Percentiles rank a stretch among this genome's conserved stretches.
Conservation (phyloP, 1,284 basidiomycete genomes). For the Apiotrichum laibachii region DNA sequence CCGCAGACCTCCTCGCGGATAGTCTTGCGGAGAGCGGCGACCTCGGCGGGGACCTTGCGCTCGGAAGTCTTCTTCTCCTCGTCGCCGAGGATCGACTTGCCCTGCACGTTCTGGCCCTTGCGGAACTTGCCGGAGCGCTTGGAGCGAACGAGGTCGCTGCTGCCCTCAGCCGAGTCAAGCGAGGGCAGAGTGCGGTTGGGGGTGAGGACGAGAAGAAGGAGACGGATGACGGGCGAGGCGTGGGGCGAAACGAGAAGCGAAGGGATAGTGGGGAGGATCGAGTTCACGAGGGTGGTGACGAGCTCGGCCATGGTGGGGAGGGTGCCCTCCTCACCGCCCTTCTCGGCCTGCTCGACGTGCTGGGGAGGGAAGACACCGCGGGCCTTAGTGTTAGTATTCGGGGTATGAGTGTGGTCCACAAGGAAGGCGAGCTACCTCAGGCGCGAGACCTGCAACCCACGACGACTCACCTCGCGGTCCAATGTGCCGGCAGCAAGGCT, state of each 20-base stretch:
- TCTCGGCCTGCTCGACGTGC: constrained; percentile 51
- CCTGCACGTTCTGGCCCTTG: constrained; percentile 47
- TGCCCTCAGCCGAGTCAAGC: constrained; percentile 43
- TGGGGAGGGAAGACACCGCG: constrained; percentile 62
- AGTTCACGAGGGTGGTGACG: constrained; percentile 23
- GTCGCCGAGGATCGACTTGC: constrained; percentile 48
- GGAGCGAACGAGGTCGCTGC: constrained; percentile 40
- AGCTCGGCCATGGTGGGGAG: constrained; percentile 65
- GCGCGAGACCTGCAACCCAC: too few species aligned
- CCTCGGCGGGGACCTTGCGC: constrained; percentile 34
- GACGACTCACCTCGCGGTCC: constrained; percentile 67
- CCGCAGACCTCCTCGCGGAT: constrained; percentile 60
- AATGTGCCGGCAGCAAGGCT: constrained; percentile 70
- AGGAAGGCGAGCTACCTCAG: background rate
- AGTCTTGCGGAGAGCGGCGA: constrained; percentile 22
- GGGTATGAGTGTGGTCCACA: too few species aligned
- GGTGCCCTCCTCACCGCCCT: constrained; percentile 54
- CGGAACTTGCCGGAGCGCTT: constrained; percentile 49
- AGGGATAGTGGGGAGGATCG: constrained; percentile 57
- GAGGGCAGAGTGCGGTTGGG: constrained; percentile 53
- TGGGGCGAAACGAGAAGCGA: constrained; percentile 74
- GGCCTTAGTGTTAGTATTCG: constrained; percentile 53
- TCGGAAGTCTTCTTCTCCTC: constrained; percentile 28
- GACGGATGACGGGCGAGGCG: constrained; percentile 80
- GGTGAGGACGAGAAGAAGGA: constrained; percentile 70